A percentile compares a stretch with the other conserved stretches of the same genome.
Evolutionary conservation across 768 basidiomycete genomes (phyloP).

Genomic region (Boletus vinaceobasis): DNA sequence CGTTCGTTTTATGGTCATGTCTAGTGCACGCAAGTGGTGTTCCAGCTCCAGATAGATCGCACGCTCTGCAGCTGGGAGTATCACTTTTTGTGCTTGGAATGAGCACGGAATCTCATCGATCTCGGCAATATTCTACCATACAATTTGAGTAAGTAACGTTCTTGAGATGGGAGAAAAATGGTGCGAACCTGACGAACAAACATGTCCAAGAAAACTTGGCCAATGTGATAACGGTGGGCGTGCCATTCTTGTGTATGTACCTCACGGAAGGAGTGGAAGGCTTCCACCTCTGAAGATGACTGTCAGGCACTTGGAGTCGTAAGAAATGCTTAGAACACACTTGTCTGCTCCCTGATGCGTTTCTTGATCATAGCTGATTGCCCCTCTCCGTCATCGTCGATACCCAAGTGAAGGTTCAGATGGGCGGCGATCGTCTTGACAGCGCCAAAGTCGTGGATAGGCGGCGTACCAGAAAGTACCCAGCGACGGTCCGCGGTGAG

Average conservation of each 20-base stretch:
- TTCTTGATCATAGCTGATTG: constrained; percentile 74
- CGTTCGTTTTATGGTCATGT: constrained; percentile 71
- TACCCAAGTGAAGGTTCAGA: constrained; percentile 85
- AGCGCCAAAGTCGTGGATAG: constrained; percentile 85
- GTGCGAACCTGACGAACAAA: constrained; percentile 77
- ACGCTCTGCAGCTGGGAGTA: constrained; percentile 87
- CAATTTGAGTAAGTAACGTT: constrained; percentile 8
- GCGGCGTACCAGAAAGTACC: constrained; percentile 97
- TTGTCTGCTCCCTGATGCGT: constrained; percentile 79
- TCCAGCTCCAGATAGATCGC: constrained; percentile 94
- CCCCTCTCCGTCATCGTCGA: constrained; percentile 85
- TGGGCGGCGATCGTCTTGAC: constrained; percentile 90
- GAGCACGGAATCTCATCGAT: constrained; percentile 92
- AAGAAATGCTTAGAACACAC: constrained; percentile 36
- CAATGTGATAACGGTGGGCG: constrained; percentile 76
- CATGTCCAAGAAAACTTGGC: constrained; percentile 75
- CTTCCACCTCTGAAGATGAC: constrained; percentile 64
- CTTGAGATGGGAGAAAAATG: neutral
- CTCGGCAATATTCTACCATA: constrained; percentile 81
- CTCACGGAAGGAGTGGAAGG: constrained; percentile 96
- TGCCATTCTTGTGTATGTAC: constrained; percentile 93
- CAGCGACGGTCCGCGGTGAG: constrained; percentile 79
- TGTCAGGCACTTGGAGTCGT: constrained; percentile 16
- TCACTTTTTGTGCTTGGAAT: constrained; percentile 57
- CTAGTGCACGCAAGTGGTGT: constrained; percentile 85